phyloP scores from a whole-genome alignment of 768 basidiomycete species.

The Gloeopeniophorella convolvens region DNA sequence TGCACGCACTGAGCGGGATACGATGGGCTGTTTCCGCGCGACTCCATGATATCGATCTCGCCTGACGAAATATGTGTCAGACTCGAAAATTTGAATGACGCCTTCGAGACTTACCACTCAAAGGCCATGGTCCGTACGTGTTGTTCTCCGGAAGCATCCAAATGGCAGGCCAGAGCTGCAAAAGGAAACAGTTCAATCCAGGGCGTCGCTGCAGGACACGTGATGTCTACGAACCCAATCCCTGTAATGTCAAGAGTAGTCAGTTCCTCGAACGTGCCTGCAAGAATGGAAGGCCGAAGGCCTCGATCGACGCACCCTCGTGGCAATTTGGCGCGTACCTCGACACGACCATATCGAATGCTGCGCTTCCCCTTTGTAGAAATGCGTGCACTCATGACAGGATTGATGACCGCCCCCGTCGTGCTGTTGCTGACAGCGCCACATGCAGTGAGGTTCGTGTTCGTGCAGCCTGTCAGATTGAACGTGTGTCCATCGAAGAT shows the following conservation, averaged over 20 bases:
- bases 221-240: too few species aligned
- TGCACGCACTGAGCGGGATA: conserved; percentile 38
- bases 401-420: conserved; percentile 66
- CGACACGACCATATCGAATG: conserved; percentile 77
- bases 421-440: conserved; percentile 68
- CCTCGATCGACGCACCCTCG: conserved; percentile 44
- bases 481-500: conserved; percentile 64
- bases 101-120: conserved; percentile 41
- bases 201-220: background rate
- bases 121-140: conserved; percentile 62
- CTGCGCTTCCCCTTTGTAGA: conserved; percentile 65
- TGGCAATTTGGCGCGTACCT: conserved; percentile 78
- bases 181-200: background rate
- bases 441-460: conserved; percentile 44
- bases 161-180: conserved; percentile 63
- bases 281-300: conserved; percentile 2
- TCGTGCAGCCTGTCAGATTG: conserved; percentile 80
- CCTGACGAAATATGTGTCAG: conserved; percentile 35
- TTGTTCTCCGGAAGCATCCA: conserved; percentile 73
- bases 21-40: conserved; percentile 46
- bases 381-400: conserved; percentile 75
- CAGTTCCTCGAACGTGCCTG: too few species aligned
- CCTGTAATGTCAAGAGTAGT: too few species aligned
- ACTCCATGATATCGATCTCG: conserved; percentile 65
- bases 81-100: background rate